These are phyloP conservation scores for Agrocybe praecox DNA, from an alignment of 768 basidiomycete genomes.

Conservation along the genomic window DNA sequence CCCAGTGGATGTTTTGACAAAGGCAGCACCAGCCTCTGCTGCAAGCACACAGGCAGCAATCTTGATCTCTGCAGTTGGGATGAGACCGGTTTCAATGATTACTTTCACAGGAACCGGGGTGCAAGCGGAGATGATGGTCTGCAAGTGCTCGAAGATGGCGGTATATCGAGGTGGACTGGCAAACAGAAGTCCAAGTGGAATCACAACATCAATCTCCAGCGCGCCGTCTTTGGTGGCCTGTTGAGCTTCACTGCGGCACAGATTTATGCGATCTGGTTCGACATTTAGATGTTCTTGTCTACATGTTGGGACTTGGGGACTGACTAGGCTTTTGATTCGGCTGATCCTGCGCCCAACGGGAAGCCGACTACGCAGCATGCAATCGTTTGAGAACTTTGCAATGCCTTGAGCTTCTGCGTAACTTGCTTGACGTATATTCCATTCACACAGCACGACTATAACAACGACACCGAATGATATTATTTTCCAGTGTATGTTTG, in stretches of 20 bases:
- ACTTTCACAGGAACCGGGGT: constrained; percentile 44
- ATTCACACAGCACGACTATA: constrained; percentile 55
- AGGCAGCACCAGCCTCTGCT: constrained; percentile 51
- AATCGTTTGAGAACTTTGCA: constrained; percentile 36
- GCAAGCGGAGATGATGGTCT: constrained; percentile 37
- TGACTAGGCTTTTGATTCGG: constrained; percentile 47
- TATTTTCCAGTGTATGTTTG: not conserved
- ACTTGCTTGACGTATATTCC: constrained; percentile 46
- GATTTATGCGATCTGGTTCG: not conserved
- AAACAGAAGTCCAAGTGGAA: constrained; percentile 50
- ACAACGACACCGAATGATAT: too few species aligned
- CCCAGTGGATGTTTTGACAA: constrained; percentile 59
- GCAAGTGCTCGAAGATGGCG: constrained; percentile 41
- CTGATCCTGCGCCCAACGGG: constrained; percentile 48
- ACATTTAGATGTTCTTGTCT: constrained; percentile 1
- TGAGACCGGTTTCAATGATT: constrained; percentile 53
- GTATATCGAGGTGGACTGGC: constrained; percentile 34
- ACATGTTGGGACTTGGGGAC: constrained; percentile 7
- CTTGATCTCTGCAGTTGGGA: constrained; percentile 43
- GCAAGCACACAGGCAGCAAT: constrained; percentile 48
- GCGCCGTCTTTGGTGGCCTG: constrained; percentile 50
- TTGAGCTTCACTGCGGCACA: constrained; percentile 40
- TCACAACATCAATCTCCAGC: constrained; percentile 53
- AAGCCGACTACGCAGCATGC: constrained; percentile 54
- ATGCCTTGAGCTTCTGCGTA: constrained; percentile 36